Percentiles rank a stretch among this genome's conserved stretches.
Conservation (phyloP, 331 rosid species). For the Dryas integrifolia region DNA sequence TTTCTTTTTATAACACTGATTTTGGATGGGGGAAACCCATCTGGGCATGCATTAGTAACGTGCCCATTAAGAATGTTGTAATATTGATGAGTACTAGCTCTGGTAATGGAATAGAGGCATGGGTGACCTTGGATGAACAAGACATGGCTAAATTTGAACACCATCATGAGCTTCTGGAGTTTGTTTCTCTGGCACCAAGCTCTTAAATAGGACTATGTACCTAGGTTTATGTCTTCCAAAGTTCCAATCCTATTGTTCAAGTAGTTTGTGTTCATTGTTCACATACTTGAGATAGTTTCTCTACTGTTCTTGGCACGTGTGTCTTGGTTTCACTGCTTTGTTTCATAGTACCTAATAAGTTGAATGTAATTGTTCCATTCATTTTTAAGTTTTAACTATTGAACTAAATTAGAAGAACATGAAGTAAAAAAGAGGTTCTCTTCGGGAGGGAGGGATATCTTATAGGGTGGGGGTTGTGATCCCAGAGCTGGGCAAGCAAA, state of each 20-base stretch:
- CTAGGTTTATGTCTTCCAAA: neutral
- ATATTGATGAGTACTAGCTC: neutral
- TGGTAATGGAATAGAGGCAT: slow-evolving; percentile 23
- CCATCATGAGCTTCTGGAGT: neutral
- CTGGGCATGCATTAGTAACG: slow-evolving; percentile 11
- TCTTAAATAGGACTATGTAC: neutral
- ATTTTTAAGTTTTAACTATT: neutral
- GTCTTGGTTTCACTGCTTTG: neutral
- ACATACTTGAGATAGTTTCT: neutral
- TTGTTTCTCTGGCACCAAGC: slow-evolving; percentile 7
- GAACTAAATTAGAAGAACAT: too few species aligned
- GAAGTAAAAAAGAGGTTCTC: too few species aligned
- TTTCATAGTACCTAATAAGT: neutral
- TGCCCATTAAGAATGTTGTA: slow-evolving; percentile 5
- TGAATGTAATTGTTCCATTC: neutral
- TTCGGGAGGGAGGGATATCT: too few species aligned
- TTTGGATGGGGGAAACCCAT: slow-evolving; percentile 30
- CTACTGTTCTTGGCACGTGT: neutral
- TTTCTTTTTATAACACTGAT: slow-evolving; percentile 11
- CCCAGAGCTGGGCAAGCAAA: neutral
- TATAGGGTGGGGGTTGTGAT: too few species aligned
- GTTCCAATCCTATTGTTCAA: neutral
- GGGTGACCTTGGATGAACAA: slow-evolving; percentile 17
- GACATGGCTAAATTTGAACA: slow-evolving; percentile 9
- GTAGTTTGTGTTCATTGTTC: neutral